Percentiles rank a stretch among this genome's conserved stretches.
phyloP scores from a whole-genome alignment of 2,329 filamentous ascomycete genomes.

The Fusarium aywerte region DNA sequence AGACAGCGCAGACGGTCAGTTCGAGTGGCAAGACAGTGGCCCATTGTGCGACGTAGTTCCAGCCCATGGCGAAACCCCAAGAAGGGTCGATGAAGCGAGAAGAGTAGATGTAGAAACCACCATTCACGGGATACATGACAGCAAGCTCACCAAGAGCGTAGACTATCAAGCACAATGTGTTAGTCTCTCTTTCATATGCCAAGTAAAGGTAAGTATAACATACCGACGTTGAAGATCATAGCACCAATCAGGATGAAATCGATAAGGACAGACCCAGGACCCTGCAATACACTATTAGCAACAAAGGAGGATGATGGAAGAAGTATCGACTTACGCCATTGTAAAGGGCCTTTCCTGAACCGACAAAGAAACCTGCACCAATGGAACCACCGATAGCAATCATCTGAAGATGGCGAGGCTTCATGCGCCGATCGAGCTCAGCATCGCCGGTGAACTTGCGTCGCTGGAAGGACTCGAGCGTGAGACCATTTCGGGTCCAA shows the following conservation, averaged over 20 bases:
- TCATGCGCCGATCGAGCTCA: slow-evolving; percentile 60
- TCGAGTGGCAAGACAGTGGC: slow-evolving; percentile 61
- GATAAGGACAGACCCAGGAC: slow-evolving; percentile 58
- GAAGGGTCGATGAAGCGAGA: slow-evolving; percentile 71
- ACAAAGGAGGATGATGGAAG: neutral
- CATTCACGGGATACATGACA: slow-evolving; percentile 70
- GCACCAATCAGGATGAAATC: slow-evolving; percentile 67
- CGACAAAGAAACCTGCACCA: slow-evolving; percentile 72
- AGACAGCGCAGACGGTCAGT: slow-evolving; percentile 63
- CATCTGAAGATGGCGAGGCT: slow-evolving; percentile 69
- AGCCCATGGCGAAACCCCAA: slow-evolving; percentile 66
- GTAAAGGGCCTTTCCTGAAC: slow-evolving; percentile 64
- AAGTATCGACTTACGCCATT: slow-evolving; percentile 53
- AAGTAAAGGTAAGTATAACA: neutral
- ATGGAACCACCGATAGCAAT: slow-evolving; percentile 71
- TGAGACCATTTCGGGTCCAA: slow-evolving; percentile 44
- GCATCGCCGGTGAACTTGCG: slow-evolving; percentile 32
- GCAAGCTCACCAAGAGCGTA: slow-evolving; percentile 71
- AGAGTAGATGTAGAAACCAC: slow-evolving; percentile 72
- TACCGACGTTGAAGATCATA: slow-evolving; percentile 68
- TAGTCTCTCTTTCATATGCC: neutral
- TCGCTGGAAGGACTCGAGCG: slow-evolving; percentile 41
- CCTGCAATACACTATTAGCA: slow-evolving; percentile 27
- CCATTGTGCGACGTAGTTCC: slow-evolving; percentile 61
- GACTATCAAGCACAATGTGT: slow-evolving; percentile 48